These are phyloP conservation scores for Nemania sp. DNA, from an alignment of 2,329 filamentous ascomycete genomes.

Conservation along the genomic window DNA sequence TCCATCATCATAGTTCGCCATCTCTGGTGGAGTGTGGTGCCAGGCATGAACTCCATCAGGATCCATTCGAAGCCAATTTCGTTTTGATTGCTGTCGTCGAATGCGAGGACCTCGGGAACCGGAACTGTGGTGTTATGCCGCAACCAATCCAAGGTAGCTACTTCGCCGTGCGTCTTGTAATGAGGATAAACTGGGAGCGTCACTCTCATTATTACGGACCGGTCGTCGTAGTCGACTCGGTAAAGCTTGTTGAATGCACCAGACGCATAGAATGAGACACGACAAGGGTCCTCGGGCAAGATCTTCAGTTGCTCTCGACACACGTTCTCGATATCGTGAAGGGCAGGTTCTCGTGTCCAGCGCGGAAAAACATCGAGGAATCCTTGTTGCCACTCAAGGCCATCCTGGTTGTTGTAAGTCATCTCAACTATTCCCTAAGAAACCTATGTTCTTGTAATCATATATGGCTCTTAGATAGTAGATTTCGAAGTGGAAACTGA, in stretches of 20 bases:
- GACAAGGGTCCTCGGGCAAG: slow-evolving; percentile 1
- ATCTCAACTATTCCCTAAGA: no score
- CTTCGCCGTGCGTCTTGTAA: slow-evolving; percentile 18
- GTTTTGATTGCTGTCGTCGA: slow-evolving; percentile 22
- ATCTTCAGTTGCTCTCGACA: slow-evolving; percentile 12
- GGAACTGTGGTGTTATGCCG: slow-evolving; percentile 10
- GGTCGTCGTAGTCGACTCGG: slow-evolving; percentile 17
- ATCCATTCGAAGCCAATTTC: slow-evolving; percentile 30
- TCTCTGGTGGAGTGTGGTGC: background rate
- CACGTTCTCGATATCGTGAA: slow-evolving; percentile 17
- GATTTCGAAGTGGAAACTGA: no score
- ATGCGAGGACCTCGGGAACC: slow-evolving; percentile 24
- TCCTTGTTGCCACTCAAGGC: no score
- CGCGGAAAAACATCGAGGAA: no score
- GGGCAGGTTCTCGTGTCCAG: slow-evolving; percentile 24
- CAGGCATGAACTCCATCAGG: slow-evolving; percentile 29
- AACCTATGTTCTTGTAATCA: no score
- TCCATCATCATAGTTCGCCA: slow-evolving; percentile 24
- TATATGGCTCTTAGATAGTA: no score
- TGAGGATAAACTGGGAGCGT: slow-evolving; percentile 23
- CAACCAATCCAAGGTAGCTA: slow-evolving; percentile 27
- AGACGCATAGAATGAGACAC: slow-evolving; percentile 9
- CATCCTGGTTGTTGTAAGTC: no score
- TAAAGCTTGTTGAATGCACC: slow-evolving; percentile 31
- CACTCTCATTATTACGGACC: slow-evolving; percentile 22